Percentiles rank a stretch among this genome's conserved stretches.
These are phyloP conservation scores for Podospora pseudocomata DNA, from an alignment of 495 filamentous ascomycete species.

Conservation along the genomic window DNA sequence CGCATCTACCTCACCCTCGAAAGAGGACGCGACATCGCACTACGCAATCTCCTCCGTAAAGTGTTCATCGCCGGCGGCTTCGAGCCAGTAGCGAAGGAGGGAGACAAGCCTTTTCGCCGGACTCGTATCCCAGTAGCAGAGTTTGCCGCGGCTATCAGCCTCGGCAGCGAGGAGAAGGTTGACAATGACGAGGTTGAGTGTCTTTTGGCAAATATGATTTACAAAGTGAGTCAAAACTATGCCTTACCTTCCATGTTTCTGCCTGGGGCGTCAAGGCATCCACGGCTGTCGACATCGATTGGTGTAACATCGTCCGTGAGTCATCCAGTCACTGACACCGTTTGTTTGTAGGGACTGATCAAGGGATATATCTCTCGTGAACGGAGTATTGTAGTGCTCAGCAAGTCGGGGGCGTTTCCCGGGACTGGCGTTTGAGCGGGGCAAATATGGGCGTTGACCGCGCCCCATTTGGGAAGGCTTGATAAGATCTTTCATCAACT, in stretches of 20 bases:
- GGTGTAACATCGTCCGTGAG: constrained; percentile 19
- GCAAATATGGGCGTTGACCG: background rate
- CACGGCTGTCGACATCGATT: constrained; percentile 10
- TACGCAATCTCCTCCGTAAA: constrained; percentile 86
- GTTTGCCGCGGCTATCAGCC: constrained; percentile 60
- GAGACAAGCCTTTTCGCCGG: constrained; percentile 55
- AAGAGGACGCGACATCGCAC: constrained; percentile 80
- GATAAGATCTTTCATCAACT: background rate
- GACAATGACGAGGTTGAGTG: constrained; percentile 96
- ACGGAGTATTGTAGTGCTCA: constrained; percentile 81
- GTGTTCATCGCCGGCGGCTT: constrained; percentile 81
- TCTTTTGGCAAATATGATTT: constrained; percentile 88
- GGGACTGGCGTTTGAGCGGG: constrained; percentile 78
- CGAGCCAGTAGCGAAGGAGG: constrained; percentile 61
- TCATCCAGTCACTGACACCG: constrained; percentile 25
- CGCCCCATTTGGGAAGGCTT: background rate
- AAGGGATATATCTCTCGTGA: constrained; percentile 97
- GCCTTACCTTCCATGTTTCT: background rate
- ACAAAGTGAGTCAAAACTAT: constrained; percentile 66
- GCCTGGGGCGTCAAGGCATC: constrained; percentile 23
- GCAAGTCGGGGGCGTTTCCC: constrained; percentile 86
- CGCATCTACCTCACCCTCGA: constrained; percentile 94
- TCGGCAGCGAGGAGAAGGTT: constrained; percentile 58
- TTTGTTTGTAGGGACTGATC: constrained; percentile 67
- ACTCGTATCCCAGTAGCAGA: constrained; percentile 78